phyloP scores from a whole-genome alignment of 2,329 filamentous ascomycete species.

The Monosporascus sp. region DNA sequence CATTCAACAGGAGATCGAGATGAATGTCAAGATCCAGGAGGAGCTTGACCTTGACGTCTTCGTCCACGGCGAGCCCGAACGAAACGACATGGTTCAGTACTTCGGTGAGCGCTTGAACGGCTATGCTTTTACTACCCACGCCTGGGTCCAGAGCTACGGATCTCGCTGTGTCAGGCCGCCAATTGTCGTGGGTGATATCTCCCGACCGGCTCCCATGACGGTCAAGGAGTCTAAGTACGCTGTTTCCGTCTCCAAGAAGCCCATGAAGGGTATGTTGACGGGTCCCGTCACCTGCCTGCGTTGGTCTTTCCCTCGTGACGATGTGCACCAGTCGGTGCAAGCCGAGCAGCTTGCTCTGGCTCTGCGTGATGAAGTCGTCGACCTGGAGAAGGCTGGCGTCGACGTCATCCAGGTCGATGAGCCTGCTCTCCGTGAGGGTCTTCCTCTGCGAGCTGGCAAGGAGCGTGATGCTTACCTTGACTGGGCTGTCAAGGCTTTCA shows the following conservation, averaged over 20 bases:
- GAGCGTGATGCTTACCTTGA: conserved; percentile 95
- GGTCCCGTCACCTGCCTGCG: conserved; percentile 97
- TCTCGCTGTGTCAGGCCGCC: conserved; percentile 97
- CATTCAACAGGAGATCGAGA: conserved; percentile 97
- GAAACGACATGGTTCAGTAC: conserved; percentile 99
- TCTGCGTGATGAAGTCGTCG: conserved; percentile 95
- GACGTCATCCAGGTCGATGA: conserved; percentile 99
- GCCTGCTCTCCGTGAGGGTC: conserved; percentile 98
- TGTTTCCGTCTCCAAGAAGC: conserved; percentile 91
- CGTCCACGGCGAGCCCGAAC: conserved; percentile 98
- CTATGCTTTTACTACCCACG: conserved; percentile 98
- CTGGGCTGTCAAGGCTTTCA: conserved; percentile 98
- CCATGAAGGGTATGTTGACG: conserved; percentile 99
- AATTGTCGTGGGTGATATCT: conserved; percentile 98
- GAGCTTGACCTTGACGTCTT: conserved; percentile 96
- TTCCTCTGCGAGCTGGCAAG: conserved; percentile 87
- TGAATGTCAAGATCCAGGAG: conserved; percentile 94
- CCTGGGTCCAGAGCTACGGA: conserved; percentile 97
- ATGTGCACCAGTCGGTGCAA: conserved; percentile 98
- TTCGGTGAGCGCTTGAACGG: conserved; percentile 96
- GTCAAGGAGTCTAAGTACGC: conserved; percentile 99
- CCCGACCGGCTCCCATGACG: conserved; percentile 93
- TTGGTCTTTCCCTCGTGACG: conserved; percentile 99
- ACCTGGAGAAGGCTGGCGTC: conserved; percentile 94
- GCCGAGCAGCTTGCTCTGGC: conserved; percentile 97